These are phyloP conservation scores for Phyllosticta citriasiana DNA, from an alignment of 2,329 filamentous ascomycete species.

Conservation along the genomic window DNA sequence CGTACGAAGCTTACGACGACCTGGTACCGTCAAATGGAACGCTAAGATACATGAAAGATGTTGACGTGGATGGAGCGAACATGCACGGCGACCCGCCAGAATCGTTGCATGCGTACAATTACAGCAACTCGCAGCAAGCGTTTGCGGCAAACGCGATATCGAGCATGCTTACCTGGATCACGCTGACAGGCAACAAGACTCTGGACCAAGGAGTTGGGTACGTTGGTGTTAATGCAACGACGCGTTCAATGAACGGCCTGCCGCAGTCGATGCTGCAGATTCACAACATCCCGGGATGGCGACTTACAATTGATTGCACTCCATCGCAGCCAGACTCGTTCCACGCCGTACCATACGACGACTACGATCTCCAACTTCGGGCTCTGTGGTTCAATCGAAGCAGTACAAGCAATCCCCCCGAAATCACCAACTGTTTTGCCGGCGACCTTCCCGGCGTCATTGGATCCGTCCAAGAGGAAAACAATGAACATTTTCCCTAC, in stretches of 20 bases:
- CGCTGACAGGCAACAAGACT: background rate
- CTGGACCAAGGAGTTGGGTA: background rate
- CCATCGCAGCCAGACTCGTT: background rate
- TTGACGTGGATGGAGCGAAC: background rate
- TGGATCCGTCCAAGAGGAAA: background rate
- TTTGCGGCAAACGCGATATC: background rate
- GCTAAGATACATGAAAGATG: background rate
- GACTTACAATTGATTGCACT: slow-evolving; percentile 4
- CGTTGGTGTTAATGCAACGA: slow-evolving; percentile 1
- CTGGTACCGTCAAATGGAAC: background rate
- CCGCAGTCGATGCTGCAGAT: slow-evolving; percentile 1
- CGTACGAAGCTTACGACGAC: slow-evolving; percentile 11
- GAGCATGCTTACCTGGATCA: slow-evolving; percentile 1
- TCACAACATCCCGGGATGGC: slow-evolving; percentile 2
- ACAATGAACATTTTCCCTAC: background rate
- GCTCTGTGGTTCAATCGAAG: background rate
- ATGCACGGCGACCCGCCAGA: background rate
- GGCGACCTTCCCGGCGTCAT: background rate
- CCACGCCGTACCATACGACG: background rate
- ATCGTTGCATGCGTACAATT: background rate
- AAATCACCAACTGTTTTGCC: background rate
- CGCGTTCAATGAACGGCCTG: background rate
- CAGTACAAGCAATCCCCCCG: background rate
- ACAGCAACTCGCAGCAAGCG: background rate
- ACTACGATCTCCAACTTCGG: background rate